Evolutionary conservation across 345 rosid genomes (phyloP), one percentile per base, ranked within the genome.

Genomic region (Populus tremula): DNA sequence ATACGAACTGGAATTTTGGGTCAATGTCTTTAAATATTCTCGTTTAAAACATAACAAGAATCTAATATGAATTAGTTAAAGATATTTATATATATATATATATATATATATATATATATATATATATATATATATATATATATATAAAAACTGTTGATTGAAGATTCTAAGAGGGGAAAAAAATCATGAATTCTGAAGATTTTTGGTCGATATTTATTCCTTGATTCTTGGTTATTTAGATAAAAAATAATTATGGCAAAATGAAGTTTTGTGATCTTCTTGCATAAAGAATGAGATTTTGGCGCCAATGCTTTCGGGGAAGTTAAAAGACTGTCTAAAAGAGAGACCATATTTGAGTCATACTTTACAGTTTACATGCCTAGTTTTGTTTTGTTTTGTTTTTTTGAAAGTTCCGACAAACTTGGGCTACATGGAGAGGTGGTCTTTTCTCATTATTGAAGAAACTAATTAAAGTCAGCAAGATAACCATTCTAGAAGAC

Each of bases 251-350:
- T 67, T 62, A 18, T 8, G 21, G 78, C 41, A 25, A 66, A 70
- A 67, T 49, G 54, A 36, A 43, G 67, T 62, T 77, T 78, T 36
- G 67, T 83, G 81, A 75, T 81, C 73, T 53, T 41, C 91, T 90
- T 86, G 81, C 73, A 77, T 33, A 65, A 84, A 53, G 80, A 53
- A 87, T 82, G 83, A 90, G 93, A 86, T 53, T 76, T 85, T 87
- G 91, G 92, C 89, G 98, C 87, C 97, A 87, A 79, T 64, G 74
- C 76, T 83, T 86, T 87, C 94, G 96, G 94, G 74, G 69, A 77
- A 73, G 54, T 59, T 33, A 33, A 33, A 45, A 83, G 81, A 78
- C 20, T 49, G 33, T 33, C 50, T 76, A 71, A 61, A 71, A 23
- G 67, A 68, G 65, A 63, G 25, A 75, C 82, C 59, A 33, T 33